phyloP scores from a whole-genome alignment of 495 filamentous ascomycete genomes.

The Chaetomidium leptoderma region DNA sequence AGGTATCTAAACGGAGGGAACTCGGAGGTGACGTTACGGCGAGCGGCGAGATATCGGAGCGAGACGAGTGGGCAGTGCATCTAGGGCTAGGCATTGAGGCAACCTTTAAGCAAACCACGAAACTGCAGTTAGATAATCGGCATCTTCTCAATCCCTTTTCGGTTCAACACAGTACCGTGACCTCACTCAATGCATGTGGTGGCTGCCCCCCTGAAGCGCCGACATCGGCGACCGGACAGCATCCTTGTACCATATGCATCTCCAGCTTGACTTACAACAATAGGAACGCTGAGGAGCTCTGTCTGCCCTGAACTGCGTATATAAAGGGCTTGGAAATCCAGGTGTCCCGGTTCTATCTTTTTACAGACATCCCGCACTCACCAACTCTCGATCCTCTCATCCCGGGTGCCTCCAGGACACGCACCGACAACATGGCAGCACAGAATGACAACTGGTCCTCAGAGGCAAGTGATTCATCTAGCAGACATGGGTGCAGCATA shows the following conservation, averaged over 20 bases:
- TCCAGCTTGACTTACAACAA: not conserved
- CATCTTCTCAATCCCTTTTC: not conserved
- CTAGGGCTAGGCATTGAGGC: not conserved
- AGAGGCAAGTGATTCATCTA: constrained; percentile 37
- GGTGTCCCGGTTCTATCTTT: not conserved
- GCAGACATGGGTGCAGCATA: no score
- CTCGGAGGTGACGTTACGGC: not conserved
- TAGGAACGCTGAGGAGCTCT: not conserved
- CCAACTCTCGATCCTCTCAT: not conserved
- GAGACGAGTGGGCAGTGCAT: not conserved
- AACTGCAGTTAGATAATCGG: not conserved
- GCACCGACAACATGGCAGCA: constrained; percentile 26
- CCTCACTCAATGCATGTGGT: not conserved
- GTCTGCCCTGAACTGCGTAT: not conserved
- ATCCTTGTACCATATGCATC: not conserved
- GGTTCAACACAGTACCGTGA: not conserved
- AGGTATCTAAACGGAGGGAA: not conserved
- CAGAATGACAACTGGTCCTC: constrained; percentile 57
- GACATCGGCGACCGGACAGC: constrained; percentile 6
- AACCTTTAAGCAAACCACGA: no score
- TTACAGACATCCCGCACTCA: not conserved
- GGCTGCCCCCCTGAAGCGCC: constrained; percentile 3
- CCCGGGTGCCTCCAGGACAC: not conserved
- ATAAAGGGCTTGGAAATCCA: constrained; percentile 1
- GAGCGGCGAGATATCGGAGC: constrained; percentile 4